Evolutionary conservation across 108 stramenopile species (phyloP).

Genomic region (Cyclostephanos invisitatus): DNA sequence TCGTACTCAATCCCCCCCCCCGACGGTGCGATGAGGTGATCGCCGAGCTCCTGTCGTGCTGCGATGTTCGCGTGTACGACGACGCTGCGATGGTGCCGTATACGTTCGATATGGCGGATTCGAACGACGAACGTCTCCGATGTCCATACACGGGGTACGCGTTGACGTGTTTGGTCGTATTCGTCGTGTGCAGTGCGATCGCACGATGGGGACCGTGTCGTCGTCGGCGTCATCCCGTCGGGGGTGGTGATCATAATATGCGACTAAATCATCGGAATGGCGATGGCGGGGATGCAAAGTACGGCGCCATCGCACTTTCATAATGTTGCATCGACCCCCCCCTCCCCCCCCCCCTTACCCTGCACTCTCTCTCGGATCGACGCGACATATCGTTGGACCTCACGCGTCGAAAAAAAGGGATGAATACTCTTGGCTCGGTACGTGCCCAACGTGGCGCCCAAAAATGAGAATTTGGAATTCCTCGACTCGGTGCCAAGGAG

Average conservation of each 20-base stretch:
- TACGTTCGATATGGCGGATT: no score
- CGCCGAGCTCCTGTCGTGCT: slow-evolving; percentile 25
- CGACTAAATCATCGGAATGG: not conserved
- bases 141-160: no score
- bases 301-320: not conserved
- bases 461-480: no score
- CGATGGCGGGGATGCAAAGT: not conserved
- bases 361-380: no score
- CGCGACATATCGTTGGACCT: no score
- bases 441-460: no score
- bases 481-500: no score
- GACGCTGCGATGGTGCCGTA: slow-evolving; percentile 32
- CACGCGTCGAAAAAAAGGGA: no score
- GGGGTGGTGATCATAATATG: not conserved
- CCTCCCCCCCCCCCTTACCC: no score
- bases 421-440: no score
- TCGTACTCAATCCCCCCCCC: not conserved
- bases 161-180: not conserved
- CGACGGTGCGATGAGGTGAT: slow-evolving; percentile 22
- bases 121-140: no score
- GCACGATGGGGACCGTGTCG: not conserved
- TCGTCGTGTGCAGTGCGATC: not conserved
- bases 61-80: slow-evolving; percentile 25
- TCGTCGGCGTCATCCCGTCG: not conserved
- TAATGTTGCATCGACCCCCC: no score